A percentile compares a stretch with the other conserved stretches of the same genome.
Evolutionary conservation across 2,329 filamentous ascomycete genomes (phyloP).

Genomic region (Clonostachys rhizophaga): DNA sequence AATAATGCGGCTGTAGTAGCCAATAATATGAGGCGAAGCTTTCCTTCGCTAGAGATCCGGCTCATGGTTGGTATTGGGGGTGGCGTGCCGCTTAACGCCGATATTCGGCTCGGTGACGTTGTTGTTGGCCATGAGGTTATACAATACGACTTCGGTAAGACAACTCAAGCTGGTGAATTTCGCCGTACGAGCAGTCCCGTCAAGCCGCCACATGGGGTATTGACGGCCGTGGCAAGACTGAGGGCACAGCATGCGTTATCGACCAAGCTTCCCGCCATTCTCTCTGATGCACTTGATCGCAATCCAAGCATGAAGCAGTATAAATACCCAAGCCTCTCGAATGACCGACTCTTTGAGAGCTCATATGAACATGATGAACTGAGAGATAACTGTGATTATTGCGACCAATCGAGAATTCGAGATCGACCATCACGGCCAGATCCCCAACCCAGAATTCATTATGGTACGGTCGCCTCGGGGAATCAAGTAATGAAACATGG

Average conservation of each 20-base stretch:
- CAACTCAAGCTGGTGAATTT: background rate
- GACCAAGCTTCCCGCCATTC: background rate
- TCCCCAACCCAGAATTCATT: slow-evolving; percentile 16
- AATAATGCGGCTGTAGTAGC: slow-evolving; percentile 19
- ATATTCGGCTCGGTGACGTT: slow-evolving; percentile 30
- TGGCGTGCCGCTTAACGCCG: slow-evolving; percentile 11
- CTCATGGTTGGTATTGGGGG: slow-evolving; percentile 13
- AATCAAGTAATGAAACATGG: slow-evolving; percentile 24
- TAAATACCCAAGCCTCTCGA: background rate
- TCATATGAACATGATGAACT: background rate
- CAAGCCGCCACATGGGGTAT: background rate
- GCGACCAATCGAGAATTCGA: background rate
- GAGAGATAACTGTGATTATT: background rate
- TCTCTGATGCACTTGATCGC: background rate
- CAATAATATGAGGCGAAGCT: slow-evolving; percentile 21
- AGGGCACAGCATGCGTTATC: background rate
- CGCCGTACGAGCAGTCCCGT: background rate
- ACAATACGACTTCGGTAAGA: slow-evolving; percentile 5
- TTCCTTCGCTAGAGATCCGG: slow-evolving; percentile 15
- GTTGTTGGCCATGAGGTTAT: slow-evolving; percentile 13
- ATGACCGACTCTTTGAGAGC: background rate
- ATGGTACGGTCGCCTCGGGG: slow-evolving; percentile 21
- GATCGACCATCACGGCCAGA: background rate
- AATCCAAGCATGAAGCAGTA: background rate
- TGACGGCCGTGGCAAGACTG: background rate